Conservation (phyloP, 2,329 filamentous ascomycete genomes). For the Chaetomium olivaceum region DNA sequence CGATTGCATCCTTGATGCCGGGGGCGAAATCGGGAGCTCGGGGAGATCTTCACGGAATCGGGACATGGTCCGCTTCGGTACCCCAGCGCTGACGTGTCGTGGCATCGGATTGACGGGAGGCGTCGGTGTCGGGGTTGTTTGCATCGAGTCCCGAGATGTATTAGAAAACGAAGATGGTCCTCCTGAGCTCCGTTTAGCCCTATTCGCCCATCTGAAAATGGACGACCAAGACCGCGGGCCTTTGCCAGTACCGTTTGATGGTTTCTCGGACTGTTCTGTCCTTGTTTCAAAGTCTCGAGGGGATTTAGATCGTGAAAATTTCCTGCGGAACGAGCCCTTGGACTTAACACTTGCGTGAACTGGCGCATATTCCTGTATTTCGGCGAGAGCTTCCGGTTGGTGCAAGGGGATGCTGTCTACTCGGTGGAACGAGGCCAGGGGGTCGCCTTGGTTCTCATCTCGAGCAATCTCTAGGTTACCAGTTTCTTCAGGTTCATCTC, state of each 20-base stretch:
- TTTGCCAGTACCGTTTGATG: constrained; percentile 52
- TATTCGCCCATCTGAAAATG: constrained; percentile 70
- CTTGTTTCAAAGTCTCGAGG: constrained; percentile 48
- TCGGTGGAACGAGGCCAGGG: constrained; percentile 49
- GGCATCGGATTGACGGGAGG: constrained; percentile 39
- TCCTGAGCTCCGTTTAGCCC: constrained; percentile 56
- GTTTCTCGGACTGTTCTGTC: constrained; percentile 51
- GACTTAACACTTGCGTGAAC: constrained; percentile 39
- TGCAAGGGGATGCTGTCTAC: constrained; percentile 50
- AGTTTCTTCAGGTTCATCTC: constrained; percentile 35
- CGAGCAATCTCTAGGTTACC: constrained; percentile 25
- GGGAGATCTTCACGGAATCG: constrained; percentile 91
- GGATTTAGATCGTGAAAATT: constrained; percentile 53
- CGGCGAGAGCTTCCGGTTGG: constrained; percentile 26
- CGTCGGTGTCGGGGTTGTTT: constrained; percentile 45
- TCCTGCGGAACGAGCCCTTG: constrained; percentile 44
- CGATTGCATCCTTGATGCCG: constrained; percentile 77
- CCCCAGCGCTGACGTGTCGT: constrained; percentile 43
- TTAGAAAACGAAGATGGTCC: constrained; percentile 83
- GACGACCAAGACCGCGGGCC: constrained; percentile 63
- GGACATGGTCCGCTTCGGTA: constrained; percentile 79
- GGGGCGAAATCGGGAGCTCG: constrained; percentile 81
- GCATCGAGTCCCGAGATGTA: constrained; percentile 84
- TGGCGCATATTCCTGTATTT: constrained; percentile 30
- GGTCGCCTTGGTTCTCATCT: constrained; percentile 31